phyloP scores from a whole-genome alignment of 1,139 yeast species.

The Blastobotrys malaysiensis region DNA sequence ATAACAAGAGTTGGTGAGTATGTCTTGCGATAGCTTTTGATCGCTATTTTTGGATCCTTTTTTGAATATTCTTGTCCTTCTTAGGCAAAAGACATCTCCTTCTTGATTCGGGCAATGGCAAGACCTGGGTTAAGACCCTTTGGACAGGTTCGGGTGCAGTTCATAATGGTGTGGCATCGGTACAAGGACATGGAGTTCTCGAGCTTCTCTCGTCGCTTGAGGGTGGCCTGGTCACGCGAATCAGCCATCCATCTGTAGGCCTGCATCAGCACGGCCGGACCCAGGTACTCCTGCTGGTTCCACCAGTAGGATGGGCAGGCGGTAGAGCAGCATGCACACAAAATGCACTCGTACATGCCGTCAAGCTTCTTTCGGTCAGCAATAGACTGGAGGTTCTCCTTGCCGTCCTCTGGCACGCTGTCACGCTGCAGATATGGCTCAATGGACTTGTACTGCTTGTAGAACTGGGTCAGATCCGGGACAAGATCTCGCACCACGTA shows the following conservation, averaged over 20 bases:
- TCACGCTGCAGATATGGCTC: constrained; percentile 94
- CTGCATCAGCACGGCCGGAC: constrained; percentile 98
- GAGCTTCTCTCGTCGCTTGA: constrained; percentile 76
- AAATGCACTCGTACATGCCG: constrained; percentile 94
- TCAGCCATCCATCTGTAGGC: constrained; percentile 99
- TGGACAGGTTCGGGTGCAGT: constrained; percentile 97
- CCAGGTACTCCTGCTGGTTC: constrained; percentile 98
- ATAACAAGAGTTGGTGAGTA: constrained; percentile 1
- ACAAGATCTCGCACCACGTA: constrained; percentile 95
- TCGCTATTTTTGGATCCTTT: neutral
- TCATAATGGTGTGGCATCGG: constrained; percentile 99
- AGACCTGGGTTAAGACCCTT: constrained; percentile 98
- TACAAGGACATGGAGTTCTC: constrained; percentile 96
- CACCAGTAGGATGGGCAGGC: constrained; percentile 99
- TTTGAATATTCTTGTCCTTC: constrained; percentile 5
- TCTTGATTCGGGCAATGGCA: constrained; percentile 97
- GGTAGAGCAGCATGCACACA: constrained; percentile 98
- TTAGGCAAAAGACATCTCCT: constrained; percentile 77
- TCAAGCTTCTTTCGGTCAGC: constrained; percentile 95
- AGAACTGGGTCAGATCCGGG: constrained; percentile 95
- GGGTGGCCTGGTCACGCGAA: constrained; percentile 89
- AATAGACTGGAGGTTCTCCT: constrained; percentile 85
- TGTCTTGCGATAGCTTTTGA: neutral
- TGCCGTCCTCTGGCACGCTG: constrained; percentile 77
- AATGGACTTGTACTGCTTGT: constrained; percentile 96